Conservation (phyloP, 441 rosid genomes). For the Pelargonium myrrhifolium region DNA sequence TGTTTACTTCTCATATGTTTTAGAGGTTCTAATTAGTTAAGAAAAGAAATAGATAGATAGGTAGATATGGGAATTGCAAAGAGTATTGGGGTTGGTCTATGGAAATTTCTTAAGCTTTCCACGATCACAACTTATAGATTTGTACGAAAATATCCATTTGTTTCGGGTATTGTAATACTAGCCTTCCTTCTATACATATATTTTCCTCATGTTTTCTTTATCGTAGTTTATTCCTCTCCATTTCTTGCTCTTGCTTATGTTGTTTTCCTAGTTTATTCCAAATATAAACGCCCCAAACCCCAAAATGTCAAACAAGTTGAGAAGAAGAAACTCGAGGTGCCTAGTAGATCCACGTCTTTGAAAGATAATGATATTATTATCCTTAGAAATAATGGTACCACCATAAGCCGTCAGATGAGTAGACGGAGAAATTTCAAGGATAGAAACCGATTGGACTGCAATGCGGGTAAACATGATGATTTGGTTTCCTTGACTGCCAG, state of each 20-base stretch:
- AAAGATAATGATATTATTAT: conserved; percentile 5
- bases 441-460: conserved; percentile 15
- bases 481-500: conserved; percentile 14
- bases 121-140: conserved; percentile 24
- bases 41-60: conserved; percentile 10
- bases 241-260: conserved; percentile 32
- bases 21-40: too few species aligned
- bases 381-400: conserved; percentile 15
- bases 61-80: conserved; percentile 41
- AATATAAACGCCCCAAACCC: conserved; percentile 11
- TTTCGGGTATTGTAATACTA: conserved; percentile 28
- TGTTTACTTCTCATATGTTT: too few species aligned
- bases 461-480: conserved; percentile 8
- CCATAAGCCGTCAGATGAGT: conserved; percentile 33
- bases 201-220: conserved; percentile 50
- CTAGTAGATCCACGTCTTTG: not conserved
- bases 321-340: conserved; percentile 13
- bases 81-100: conserved; percentile 25
- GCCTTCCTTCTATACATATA: conserved; percentile 36
- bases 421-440: conserved; percentile 36
- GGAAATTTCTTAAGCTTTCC: conserved; percentile 34
- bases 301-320: conserved; percentile 7
- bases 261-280: conserved; percentile 25
- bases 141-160: conserved; percentile 40
- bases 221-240: conserved; percentile 45